A percentile compares a stretch with the other conserved stretches of the same genome.
These are phyloP conservation scores for Pythium phragmitis DNA, from an alignment of 352 stramenopile genomes.

Conservation along the genomic window DNA sequence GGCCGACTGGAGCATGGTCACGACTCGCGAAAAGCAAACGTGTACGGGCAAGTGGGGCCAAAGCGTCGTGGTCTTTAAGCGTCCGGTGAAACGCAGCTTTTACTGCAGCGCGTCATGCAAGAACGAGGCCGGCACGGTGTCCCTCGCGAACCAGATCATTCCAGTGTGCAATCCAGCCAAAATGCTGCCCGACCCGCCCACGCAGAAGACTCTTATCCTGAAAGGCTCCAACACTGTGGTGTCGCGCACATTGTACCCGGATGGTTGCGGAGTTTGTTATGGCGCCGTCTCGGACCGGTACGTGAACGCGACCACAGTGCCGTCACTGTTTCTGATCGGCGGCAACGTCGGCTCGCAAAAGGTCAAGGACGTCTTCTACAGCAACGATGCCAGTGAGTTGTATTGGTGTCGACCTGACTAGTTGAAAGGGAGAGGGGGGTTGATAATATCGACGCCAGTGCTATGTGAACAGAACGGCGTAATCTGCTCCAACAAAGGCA, in stretches of 20 bases:
- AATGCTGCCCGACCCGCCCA: conserved; percentile 35
- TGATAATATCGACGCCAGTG: conserved; percentile 33
- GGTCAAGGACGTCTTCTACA: conserved; percentile 71
- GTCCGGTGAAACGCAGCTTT: conserved; percentile 47
- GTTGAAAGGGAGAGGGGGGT: too few relatives aligned
- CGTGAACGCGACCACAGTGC: conserved; percentile 52
- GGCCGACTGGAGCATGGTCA: conserved; percentile 74
- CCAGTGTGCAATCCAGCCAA: conserved; percentile 46
- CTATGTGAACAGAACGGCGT: conserved; percentile 68
- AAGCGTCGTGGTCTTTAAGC: conserved; percentile 50
- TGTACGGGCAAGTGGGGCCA: conserved; percentile 80
- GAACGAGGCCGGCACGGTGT: conserved; percentile 45
- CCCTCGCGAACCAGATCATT: conserved; percentile 58
- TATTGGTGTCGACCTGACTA: too few relatives aligned
- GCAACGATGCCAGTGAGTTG: conserved; percentile 56
- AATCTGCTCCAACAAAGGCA: conserved; percentile 65
- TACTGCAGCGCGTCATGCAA: conserved; percentile 55
- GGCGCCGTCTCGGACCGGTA: conserved; percentile 44
- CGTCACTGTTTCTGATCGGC: conserved; percentile 60
- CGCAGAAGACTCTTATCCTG: conserved; percentile 38
- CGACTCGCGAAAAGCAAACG: conserved; percentile 37
- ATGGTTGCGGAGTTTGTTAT: conserved; percentile 65
- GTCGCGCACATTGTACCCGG: conserved; percentile 64
- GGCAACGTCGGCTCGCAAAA: conserved; percentile 73
- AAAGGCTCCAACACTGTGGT: conserved; percentile 40